A percentile compares a stretch with the other conserved stretches of the same genome.
phyloP scores from a whole-genome alignment of 768 basidiomycete species.

The Boletus sp. region DNA sequence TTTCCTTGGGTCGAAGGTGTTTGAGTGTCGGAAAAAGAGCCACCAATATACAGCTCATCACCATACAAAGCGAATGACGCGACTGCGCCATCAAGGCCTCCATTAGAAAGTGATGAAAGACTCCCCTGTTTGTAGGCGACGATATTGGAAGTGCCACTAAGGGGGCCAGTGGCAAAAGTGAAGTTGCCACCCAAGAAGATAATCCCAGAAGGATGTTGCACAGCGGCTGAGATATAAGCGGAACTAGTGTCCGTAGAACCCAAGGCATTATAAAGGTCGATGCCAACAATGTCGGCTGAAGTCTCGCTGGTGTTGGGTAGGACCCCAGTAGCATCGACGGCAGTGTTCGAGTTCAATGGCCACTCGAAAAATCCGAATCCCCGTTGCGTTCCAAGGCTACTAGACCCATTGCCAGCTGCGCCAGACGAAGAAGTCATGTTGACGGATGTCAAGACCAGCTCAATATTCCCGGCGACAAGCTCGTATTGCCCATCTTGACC shows the following conservation, averaged over 20 bases:
- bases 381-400: constrained; percentile 35
- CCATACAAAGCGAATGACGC: constrained; percentile 60
- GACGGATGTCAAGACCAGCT: constrained; percentile 68
- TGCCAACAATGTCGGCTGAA: constrained; percentile 56
- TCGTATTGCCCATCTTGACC: constrained; percentile 69
- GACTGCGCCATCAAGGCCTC: constrained; percentile 81
- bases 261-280: constrained; percentile 59
- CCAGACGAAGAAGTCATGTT: constrained; percentile 39
- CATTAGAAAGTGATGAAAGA: constrained; percentile 49
- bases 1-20: constrained; percentile 49
- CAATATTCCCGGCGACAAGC: constrained; percentile 83
- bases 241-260: constrained; percentile 42
- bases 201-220: constrained; percentile 60
- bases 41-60: constrained; percentile 79
- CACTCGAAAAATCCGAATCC: constrained; percentile 92
- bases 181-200: constrained; percentile 81
- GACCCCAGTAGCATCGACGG: constrained; percentile 55
- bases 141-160: constrained; percentile 65
- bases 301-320: constrained; percentile 74
- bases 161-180: constrained; percentile 51
- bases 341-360: constrained; percentile 48
- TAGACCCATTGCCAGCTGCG: constrained; percentile 26
- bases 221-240: constrained; percentile 50
- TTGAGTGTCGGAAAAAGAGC: constrained; percentile 72
- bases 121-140: constrained; percentile 62